Evolutionary conservation across 495 filamentous ascomycete species (phyloP).

Genomic region (Daldinia vernicosa): DNA sequence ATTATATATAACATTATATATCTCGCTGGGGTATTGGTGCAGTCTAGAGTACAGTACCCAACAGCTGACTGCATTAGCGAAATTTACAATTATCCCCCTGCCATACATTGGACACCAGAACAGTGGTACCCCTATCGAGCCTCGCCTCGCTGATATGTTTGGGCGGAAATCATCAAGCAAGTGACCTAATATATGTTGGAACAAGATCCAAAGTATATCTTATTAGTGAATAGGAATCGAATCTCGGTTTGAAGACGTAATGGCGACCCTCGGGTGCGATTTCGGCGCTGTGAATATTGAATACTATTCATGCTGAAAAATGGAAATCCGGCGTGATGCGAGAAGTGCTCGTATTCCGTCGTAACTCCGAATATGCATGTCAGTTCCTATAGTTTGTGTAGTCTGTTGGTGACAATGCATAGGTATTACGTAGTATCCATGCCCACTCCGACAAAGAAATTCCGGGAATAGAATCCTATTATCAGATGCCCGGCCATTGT

Average conservation of each 20-base stretch:
- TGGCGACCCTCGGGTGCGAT: neutral
- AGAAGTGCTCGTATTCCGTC: neutral
- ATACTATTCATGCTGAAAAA: neutral
- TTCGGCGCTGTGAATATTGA: neutral
- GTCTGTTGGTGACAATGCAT: neutral
- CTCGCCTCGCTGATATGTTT: neutral
- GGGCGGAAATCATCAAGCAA: neutral
- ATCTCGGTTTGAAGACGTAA: neutral
- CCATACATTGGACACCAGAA: neutral
- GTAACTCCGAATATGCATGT: neutral
- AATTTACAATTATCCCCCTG: neutral
- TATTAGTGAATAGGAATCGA: neutral
- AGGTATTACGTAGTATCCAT: conserved; percentile 3
- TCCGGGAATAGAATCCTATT: neutral
- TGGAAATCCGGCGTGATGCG: neutral
- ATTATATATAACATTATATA: neutral
- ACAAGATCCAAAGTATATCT: neutral
- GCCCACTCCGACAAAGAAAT: neutral
- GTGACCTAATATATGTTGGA: neutral
- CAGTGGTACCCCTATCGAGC: neutral
- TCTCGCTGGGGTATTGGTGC: neutral
- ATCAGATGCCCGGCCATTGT: neutral
- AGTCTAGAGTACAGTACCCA: neutral
- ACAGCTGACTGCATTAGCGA: neutral
- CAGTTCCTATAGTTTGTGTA: neutral